phyloP scores from a whole-genome alignment of 768 basidiomycete genomes.

The Kwoniella dendrophila region DNA sequence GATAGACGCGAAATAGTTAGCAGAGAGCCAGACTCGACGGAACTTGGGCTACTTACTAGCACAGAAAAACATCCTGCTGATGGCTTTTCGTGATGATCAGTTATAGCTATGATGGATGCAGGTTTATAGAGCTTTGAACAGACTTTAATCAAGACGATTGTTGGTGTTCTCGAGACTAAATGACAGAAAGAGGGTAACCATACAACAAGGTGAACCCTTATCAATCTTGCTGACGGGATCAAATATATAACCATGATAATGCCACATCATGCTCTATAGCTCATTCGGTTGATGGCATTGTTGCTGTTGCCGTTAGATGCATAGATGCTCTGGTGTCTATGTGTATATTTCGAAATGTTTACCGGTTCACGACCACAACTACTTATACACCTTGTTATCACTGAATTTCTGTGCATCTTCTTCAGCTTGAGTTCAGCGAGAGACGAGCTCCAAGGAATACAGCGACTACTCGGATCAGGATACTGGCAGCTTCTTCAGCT shows the following conservation, averaged over 20 bases:
- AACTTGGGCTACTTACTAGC: slow-evolving; percentile 47
- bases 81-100: slow-evolving; percentile 12
- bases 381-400: too few relatives aligned
- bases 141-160: too few relatives aligned
- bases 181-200: background rate
- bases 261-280: slow-evolving; percentile 8
- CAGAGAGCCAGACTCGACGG: background rate
- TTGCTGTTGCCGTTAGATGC: background rate
- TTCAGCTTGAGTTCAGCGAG: too few relatives aligned
- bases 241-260: background rate
- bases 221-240: slow-evolving; percentile 5
- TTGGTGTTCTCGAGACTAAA: background rate
- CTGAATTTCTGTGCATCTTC: too few relatives aligned
- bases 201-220: background rate
- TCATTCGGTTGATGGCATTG: slow-evolving; percentile 1
- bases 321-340: too few relatives aligned
- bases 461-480: too few relatives aligned
- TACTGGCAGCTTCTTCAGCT: too few relatives aligned
- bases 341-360: too few relatives aligned
- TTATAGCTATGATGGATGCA: background rate
- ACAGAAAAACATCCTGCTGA: slow-evolving; percentile 56
- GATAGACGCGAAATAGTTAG: slow-evolving; percentile 58
- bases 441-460: too few relatives aligned
- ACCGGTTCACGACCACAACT: too few relatives aligned
- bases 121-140: too few relatives aligned